phyloP scores from a whole-genome alignment of 306 rosid species.

The Prosopis cineraria region DNA sequence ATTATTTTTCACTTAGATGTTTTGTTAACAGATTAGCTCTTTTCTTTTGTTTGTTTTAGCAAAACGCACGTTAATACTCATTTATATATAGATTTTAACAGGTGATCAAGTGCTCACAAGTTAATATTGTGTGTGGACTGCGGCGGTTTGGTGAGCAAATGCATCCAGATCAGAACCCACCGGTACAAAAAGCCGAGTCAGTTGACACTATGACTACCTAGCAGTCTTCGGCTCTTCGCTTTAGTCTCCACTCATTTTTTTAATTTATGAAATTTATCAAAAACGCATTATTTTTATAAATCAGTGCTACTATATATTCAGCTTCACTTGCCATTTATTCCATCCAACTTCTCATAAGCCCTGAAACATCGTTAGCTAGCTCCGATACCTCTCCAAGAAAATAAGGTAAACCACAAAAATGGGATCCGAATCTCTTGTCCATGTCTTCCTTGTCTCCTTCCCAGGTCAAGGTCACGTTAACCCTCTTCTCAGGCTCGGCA shows the following conservation, averaged over 20 bases:
- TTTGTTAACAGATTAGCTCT: too few species aligned
- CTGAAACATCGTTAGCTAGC: neutral
- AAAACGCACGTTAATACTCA: too few species aligned
- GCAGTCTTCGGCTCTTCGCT: neutral
- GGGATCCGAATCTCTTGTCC: constrained; percentile 27
- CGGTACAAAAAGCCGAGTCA: too few species aligned
- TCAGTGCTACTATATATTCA: neutral
- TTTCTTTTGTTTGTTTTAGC: too few species aligned
- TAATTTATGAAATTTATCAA: neutral
- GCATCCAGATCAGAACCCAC: too few species aligned
- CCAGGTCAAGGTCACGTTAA: constrained; percentile 67
- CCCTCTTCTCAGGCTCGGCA: constrained; percentile 63
- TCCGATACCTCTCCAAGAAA: neutral
- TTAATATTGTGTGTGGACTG: too few species aligned
- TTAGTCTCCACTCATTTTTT: neutral
- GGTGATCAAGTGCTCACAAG: too few species aligned
- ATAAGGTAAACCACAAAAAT: neutral
- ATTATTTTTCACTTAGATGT: too few species aligned
- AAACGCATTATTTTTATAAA: neutral
- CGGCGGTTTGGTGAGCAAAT: too few species aligned
- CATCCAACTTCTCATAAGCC: neutral
- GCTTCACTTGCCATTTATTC: neutral
- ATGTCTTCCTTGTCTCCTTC: constrained; percentile 54
- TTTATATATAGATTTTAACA: too few species aligned
- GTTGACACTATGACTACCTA: neutral